phyloP scores from a whole-genome alignment of 2,329 filamentous ascomycete species.

The Chaetothyriales sp. region DNA sequence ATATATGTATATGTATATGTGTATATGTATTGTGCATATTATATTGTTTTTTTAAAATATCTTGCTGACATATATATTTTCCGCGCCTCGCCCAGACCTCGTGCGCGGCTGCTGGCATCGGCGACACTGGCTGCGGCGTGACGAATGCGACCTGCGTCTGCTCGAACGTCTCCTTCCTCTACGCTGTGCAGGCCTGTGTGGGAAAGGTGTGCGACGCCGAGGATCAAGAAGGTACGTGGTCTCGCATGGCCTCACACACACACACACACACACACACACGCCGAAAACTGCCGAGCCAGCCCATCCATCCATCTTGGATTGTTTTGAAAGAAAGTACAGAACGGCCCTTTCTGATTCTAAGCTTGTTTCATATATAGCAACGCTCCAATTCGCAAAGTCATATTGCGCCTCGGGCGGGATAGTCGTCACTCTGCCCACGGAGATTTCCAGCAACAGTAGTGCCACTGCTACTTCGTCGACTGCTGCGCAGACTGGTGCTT shows the following conservation, averaged over 20 bases:
- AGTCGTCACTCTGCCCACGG: constrained; percentile 19
- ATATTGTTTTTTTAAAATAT: no score
- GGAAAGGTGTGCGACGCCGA: constrained; percentile 5
- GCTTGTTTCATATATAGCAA: constrained; percentile 4
- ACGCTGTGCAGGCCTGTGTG: constrained; percentile 8
- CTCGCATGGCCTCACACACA: no score
- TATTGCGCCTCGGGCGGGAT: constrained; percentile 7
- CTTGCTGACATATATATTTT: neutral
- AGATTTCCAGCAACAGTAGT: constrained; percentile 37
- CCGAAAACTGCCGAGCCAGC: no score
- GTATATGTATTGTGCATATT: no score
- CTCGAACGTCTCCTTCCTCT: constrained; percentile 5
- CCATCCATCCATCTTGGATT: no score
- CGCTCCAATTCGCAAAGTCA: constrained; percentile 6
- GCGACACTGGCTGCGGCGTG: constrained; percentile 6
- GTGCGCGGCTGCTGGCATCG: neutral
- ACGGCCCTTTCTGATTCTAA: neutral
- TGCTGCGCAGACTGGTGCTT: neutral
- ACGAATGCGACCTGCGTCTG: constrained; percentile 10
- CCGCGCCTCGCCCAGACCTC: neutral
- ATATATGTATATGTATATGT: no score
- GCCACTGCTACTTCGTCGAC: constrained; percentile 1
- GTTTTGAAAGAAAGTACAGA: no score
- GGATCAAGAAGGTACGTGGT: constrained; percentile 8
- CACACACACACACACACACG: no score